Evolutionary conservation across 176 grass and related monocot genomes (phyloP).

Genomic region (Raddia distichophylla): DNA sequence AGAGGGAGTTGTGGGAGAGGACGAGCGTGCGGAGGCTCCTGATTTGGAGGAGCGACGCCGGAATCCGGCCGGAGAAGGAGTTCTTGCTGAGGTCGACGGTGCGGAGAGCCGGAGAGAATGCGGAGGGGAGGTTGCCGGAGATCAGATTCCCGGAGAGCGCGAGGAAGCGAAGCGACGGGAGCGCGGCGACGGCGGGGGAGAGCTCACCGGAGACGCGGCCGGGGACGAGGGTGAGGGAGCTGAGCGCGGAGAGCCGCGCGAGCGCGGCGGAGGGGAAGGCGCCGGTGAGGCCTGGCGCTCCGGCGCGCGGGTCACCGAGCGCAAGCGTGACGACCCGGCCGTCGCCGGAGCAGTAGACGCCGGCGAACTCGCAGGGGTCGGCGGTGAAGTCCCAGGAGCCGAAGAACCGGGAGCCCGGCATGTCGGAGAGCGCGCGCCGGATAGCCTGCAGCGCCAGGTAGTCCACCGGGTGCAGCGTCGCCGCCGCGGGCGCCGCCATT

Average conservation of each 20-base stretch:
- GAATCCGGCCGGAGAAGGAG: slow-evolving; percentile 51
- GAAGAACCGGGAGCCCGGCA: slow-evolving; percentile 68
- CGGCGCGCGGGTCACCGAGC: slow-evolving; percentile 76
- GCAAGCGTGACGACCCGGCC: slow-evolving; percentile 58
- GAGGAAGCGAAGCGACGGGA: slow-evolving; percentile 68
- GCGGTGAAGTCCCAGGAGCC: slow-evolving; percentile 74
- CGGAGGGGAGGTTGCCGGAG: slow-evolving; percentile 42
- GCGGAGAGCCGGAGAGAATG: slow-evolving; percentile 49
- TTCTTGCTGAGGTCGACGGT: slow-evolving; percentile 78
- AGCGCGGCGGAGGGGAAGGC: slow-evolving; percentile 40
- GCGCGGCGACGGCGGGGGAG: slow-evolving; percentile 38
- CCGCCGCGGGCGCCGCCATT: background rate
- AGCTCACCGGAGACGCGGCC: slow-evolving; percentile 56
- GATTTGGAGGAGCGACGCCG: slow-evolving; percentile 46
- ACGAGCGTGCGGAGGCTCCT: slow-evolving; percentile 53
- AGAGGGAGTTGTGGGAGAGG: slow-evolving; percentile 62
- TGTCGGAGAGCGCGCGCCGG: slow-evolving; percentile 52
- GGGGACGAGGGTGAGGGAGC: slow-evolving; percentile 70
- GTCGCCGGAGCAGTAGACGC: slow-evolving; percentile 54
- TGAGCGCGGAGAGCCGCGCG: slow-evolving; percentile 46
- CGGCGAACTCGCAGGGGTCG: slow-evolving; percentile 70
- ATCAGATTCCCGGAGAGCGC: slow-evolving; percentile 64
- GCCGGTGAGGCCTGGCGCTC: slow-evolving; percentile 58
- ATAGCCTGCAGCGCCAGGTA: slow-evolving; percentile 63
- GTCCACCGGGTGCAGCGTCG: slow-evolving; percentile 74